A percentile compares a stretch with the other conserved stretches of the same genome.
phyloP scores from a whole-genome alignment of 257 asterid species.

The Capsicum rhomboideum region DNA sequence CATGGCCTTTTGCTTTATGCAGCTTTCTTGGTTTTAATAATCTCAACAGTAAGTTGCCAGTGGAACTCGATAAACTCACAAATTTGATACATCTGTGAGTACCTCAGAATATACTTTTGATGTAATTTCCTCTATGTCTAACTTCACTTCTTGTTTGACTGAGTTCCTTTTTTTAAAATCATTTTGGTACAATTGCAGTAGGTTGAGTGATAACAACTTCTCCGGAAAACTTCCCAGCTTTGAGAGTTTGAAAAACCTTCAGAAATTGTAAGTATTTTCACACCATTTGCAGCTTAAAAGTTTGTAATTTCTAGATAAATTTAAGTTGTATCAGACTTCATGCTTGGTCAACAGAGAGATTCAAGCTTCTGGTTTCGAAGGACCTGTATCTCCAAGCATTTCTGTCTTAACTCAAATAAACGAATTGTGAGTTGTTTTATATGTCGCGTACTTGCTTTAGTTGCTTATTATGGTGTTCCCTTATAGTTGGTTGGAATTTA shows the following conservation, averaged over 20 bases:
- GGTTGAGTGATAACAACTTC: conserved; percentile 4
- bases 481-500: background rate
- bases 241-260: background rate
- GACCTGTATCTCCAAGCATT: background rate
- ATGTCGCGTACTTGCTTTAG: background rate
- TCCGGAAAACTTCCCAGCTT: conserved; percentile 6
- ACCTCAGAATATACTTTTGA: background rate
- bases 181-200: background rate
- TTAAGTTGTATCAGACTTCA: background rate
- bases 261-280: conserved; percentile 4
- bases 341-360: background rate
- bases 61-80: background rate
- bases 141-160: background rate
- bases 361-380: conserved; percentile 7
- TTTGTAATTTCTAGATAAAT: background rate
- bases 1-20: background rate
- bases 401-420: background rate
- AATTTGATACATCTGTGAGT: background rate
- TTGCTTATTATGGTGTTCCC: no score
- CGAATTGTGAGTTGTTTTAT: background rate
- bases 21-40: background rate
- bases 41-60: background rate
- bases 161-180: background rate
- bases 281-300: background rate
- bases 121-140: background rate